Evolutionary conservation across 768 basidiomycete genomes (phyloP).

Genomic region (Mycena epipterygia): DNA sequence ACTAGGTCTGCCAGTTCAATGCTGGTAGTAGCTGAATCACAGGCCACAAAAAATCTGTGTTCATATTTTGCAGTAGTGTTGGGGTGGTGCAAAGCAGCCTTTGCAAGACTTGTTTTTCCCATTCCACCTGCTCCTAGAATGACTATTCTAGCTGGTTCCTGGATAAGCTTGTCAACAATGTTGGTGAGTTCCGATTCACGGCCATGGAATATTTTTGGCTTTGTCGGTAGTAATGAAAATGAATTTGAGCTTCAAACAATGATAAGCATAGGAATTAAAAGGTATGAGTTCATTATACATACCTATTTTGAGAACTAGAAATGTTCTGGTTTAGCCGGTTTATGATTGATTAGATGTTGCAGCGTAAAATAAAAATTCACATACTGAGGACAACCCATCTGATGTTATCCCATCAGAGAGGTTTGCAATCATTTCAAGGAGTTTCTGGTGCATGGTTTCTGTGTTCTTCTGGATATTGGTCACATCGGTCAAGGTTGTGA

Average conservation of each 20-base stretch:
- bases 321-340: neutral
- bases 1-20: too few species aligned
- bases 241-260: slow-evolving; percentile 10
- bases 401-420: neutral
- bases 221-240: neutral
- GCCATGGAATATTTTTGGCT: slow-evolving; percentile 20
- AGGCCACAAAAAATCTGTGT: neutral
- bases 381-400: neutral
- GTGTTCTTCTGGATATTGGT: neutral
- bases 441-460: too few species aligned
- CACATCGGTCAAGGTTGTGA: too few species aligned
- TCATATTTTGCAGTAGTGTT: neutral
- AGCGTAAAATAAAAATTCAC: neutral
- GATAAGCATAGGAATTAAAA: neutral
- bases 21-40: neutral
- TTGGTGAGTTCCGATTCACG: slow-evolving; percentile 10
- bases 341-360: too few species aligned
- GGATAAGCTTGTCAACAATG: neutral
- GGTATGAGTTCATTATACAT: neutral
- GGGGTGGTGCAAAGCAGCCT: neutral
- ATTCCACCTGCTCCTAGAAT: slow-evolving; percentile 15
- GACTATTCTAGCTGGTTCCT: neutral
- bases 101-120: slow-evolving; percentile 17
- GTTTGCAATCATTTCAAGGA: neutral
- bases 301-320: neutral